These are phyloP conservation scores for Ogataea henricii DNA, from an alignment of 805 yeast genomes.

Conservation along the genomic window DNA sequence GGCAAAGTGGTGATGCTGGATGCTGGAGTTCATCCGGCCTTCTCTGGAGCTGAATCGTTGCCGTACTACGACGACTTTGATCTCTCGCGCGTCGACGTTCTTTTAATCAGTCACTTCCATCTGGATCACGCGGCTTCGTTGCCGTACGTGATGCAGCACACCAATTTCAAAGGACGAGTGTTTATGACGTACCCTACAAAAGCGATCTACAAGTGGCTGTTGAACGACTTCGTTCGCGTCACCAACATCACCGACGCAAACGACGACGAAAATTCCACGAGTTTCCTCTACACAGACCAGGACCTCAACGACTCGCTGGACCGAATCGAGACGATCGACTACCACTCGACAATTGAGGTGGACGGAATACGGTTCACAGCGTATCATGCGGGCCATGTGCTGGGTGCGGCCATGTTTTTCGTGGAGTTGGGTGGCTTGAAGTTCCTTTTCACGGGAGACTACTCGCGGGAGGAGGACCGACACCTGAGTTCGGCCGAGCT, in stretches of 20 bases:
- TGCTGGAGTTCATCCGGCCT: constrained; percentile 98
- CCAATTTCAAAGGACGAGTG: constrained; percentile 91
- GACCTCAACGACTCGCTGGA: constrained; percentile 88
- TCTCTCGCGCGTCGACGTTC: constrained; percentile 78
- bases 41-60: constrained; percentile 81
- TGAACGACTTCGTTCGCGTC: constrained; percentile 92
- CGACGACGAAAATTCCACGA: constrained; percentile 44
- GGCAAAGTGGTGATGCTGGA: constrained; percentile 96
- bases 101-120: constrained; percentile 92
- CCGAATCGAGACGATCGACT: constrained; percentile 89
- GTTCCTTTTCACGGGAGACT: constrained; percentile 92
- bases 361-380: constrained; percentile 96
- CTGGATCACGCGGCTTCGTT: constrained; percentile 97
- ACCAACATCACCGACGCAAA: constrained; percentile 58
- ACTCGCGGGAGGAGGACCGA: constrained; percentile 92
- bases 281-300: constrained; percentile 77
- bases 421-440: constrained; percentile 92
- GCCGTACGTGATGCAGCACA: constrained; percentile 97
- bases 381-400: constrained; percentile 98
- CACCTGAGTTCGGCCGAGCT: constrained; percentile 95
- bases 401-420: constrained; percentile 98
- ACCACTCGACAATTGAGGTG: constrained; percentile 91
- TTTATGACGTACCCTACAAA: constrained; percentile 99
- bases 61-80: constrained; percentile 98
- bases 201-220: constrained; percentile 94